These are phyloP conservation scores for Zymoseptoria passerinii DNA, from an alignment of 2,329 filamentous ascomycete genomes.

Conservation along the genomic window DNA sequence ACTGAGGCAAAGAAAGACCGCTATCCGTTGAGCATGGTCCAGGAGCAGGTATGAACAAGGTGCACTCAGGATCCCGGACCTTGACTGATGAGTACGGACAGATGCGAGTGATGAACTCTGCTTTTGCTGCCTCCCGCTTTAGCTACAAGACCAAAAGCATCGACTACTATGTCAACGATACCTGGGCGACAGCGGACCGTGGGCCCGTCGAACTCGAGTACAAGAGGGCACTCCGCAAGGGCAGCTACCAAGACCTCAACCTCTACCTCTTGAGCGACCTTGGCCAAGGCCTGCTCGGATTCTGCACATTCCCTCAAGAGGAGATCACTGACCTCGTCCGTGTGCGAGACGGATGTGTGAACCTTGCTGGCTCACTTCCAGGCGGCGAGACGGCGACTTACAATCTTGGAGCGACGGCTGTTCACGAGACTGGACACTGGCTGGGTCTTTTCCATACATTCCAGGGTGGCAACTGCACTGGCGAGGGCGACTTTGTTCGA, in stretches of 20 bases:
- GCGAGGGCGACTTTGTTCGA: conserved; percentile 33
- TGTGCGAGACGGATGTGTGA: conserved; percentile 44
- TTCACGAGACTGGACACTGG: conserved; percentile 34
- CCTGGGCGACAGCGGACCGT: not conserved
- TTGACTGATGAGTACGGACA: not conserved
- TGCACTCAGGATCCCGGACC: too few relatives aligned
- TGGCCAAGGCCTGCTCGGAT: conserved; percentile 12
- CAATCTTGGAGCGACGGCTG: conserved; percentile 33
- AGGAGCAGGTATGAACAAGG: not conserved
- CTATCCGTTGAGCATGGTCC: not conserved
- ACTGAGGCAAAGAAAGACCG: not conserved
- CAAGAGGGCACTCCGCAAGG: not conserved
- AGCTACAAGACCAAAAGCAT: not conserved
- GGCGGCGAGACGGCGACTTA: conserved; percentile 39
- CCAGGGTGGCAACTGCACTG: conserved; percentile 32
- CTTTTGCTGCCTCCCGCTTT: not conserved
- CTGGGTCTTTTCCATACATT: conserved; percentile 36
- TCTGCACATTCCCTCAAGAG: conserved; percentile 29
- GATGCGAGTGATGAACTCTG: not conserved
- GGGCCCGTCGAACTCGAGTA: not conserved
- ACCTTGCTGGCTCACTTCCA: conserved; percentile 45
- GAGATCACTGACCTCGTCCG: conserved; percentile 33
- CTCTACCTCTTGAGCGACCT: conserved; percentile 50
- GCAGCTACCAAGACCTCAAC: conserved; percentile 42
- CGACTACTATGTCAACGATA: not conserved